phyloP scores from a whole-genome alignment of 23 red algal genomes.

The Gracilaria caudata region DNA sequence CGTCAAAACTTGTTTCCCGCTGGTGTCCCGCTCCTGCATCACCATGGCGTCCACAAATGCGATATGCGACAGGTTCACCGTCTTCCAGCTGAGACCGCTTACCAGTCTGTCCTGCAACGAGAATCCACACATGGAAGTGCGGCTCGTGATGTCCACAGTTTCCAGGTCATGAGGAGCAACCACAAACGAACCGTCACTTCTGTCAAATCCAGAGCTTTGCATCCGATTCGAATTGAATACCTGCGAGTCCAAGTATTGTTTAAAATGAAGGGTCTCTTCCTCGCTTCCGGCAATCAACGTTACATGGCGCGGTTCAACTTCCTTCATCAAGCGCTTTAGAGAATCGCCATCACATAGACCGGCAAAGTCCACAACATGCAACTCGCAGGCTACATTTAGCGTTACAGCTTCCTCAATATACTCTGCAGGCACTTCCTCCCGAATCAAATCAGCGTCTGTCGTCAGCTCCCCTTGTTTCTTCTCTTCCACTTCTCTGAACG shows the following conservation, averaged over 20 bases:
- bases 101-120: constrained; percentile 79
- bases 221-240: constrained; percentile 11
- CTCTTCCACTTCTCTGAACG: constrained; percentile 7
- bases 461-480: constrained; percentile 23
- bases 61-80: constrained; percentile 68
- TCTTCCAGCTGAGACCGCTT: constrained; percentile 54
- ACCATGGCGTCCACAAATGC: constrained; percentile 66
- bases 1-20: constrained; percentile 3
- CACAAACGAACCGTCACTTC: constrained; percentile 27
- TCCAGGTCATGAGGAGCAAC: constrained; percentile 72
- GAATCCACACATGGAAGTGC: constrained; percentile 77
- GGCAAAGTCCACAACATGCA: constrained; percentile 57
- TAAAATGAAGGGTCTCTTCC: constrained; percentile 65
- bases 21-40: constrained; percentile 2
- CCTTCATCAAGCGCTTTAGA: constrained; percentile 78
- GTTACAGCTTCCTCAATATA: constrained; percentile 65
- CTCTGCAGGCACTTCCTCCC: constrained; percentile 81
- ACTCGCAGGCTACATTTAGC: constrained; percentile 64
- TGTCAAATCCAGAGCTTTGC: neutral
- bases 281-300: constrained; percentile 83
- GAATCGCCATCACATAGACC: constrained; percentile 90
- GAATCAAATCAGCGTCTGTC: constrained; percentile 6
- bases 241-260: constrained; percentile 21
- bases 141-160: constrained; percentile 82
- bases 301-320: constrained; percentile 86